Conservation (phyloP, 2,329 filamentous ascomycete genomes). For the Lithohypha guttulata region DNA sequence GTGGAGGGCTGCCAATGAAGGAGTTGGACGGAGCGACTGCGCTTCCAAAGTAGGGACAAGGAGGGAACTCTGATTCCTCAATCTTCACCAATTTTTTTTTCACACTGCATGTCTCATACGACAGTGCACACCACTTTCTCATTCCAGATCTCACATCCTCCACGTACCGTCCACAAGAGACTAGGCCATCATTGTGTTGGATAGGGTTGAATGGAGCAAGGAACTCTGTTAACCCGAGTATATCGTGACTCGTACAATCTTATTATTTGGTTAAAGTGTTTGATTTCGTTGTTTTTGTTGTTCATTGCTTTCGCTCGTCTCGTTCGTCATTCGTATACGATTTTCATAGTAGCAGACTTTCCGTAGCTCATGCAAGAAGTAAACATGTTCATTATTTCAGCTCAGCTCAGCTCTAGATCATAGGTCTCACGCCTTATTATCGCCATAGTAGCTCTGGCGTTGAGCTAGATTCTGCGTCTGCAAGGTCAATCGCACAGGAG, state of each 20-base stretch:
- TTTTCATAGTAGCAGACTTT: not conserved
- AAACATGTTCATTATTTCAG: not conserved
- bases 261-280: too few relatives aligned
- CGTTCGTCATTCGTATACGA: conserved; percentile 6
- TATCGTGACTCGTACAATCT: conserved; percentile 7
- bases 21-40: conserved; percentile 11
- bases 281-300: too few relatives aligned
- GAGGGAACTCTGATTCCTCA: conserved; percentile 23
- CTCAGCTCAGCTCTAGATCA: not conserved
- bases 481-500: not conserved
- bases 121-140: conserved; percentile 9
- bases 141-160: not conserved
- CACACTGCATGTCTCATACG: conserved; percentile 10
- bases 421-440: conserved; percentile 3
- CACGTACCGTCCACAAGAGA: conserved; percentile 1
- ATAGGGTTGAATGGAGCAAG: not conserved
- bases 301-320: conserved; percentile 8
- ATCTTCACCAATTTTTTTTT: conserved; percentile 10
- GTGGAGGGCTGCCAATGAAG: conserved; percentile 10
- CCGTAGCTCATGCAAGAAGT: not conserved
- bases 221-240: conserved; percentile 8
- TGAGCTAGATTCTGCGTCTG: not conserved
- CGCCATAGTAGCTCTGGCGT: not conserved
- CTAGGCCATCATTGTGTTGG: conserved; percentile 6
- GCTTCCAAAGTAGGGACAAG: conserved; percentile 23